phyloP scores from a whole-genome alignment of 768 basidiomycete genomes.

The Suillus sp. region DNA sequence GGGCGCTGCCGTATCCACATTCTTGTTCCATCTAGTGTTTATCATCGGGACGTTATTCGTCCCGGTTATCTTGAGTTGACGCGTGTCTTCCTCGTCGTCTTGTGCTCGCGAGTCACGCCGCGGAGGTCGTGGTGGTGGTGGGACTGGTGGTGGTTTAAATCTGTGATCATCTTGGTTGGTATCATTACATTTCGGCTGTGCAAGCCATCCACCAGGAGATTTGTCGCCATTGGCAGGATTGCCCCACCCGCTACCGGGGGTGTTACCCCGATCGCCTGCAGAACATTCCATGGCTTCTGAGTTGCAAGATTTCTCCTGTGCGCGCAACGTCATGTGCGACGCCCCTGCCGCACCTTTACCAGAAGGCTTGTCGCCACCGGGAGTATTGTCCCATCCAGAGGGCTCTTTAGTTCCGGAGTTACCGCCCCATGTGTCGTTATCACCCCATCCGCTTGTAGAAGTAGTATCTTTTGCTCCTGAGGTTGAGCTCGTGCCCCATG shows the following conservation, averaged over 20 bases:
- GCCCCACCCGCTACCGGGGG: background rate
- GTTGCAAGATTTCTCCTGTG: background rate
- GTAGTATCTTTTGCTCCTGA: conserved; percentile 13
- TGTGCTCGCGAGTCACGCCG: conserved; percentile 15
- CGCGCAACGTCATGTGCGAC: background rate
- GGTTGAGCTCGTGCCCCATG: conserved; percentile 12
- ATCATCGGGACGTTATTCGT: conserved; percentile 28
- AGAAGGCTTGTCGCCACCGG: background rate
- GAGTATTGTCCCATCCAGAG: background rate
- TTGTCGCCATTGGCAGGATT: background rate
- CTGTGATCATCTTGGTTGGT: conserved; percentile 17
- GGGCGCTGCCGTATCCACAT: background rate
- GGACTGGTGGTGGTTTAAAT: conserved; percentile 3
- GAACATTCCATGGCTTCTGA: background rate
- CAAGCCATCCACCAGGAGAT: background rate
- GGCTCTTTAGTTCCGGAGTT: background rate
- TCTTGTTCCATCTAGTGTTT: conserved; percentile 20
- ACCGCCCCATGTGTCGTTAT: background rate
- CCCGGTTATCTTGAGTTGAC: conserved; percentile 20
- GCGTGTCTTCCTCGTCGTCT: conserved; percentile 16
- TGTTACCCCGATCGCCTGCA: background rate
- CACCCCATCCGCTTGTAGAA: background rate
- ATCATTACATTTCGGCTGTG: conserved; percentile 3
- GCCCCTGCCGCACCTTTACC: background rate
- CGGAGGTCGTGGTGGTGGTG: conserved; percentile 31